phyloP scores from a whole-genome alignment of 768 basidiomycete species.

The Pulveroboletus ravenelii region DNA sequence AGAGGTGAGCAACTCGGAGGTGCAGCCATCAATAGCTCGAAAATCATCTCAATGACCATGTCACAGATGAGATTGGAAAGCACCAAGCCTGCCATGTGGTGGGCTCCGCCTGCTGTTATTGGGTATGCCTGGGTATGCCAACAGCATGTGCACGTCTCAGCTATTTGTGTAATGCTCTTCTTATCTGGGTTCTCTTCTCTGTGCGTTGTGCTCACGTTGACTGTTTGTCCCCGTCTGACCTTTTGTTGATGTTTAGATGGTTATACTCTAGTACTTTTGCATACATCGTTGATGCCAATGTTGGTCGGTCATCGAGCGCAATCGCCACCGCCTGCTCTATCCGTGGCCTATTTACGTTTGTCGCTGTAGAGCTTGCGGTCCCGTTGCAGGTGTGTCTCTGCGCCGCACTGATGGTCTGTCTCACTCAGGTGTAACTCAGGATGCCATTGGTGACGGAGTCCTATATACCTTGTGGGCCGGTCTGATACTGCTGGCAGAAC shows the following conservation, averaged over 20 bases:
- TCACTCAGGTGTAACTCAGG: slow-evolving; percentile 31
- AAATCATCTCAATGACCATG: not conserved
- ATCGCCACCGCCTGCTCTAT: slow-evolving; percentile 73
- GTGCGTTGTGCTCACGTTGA: no score
- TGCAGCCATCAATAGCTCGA: not conserved
- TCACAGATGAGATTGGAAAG: slow-evolving; percentile 70
- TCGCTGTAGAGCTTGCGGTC: slow-evolving; percentile 70
- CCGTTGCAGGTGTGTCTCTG: slow-evolving; percentile 50
- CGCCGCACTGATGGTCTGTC: not conserved
- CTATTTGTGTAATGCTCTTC: no score
- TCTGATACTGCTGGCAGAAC: slow-evolving; percentile 48
- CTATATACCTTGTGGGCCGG: slow-evolving; percentile 68
- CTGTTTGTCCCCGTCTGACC: no score
- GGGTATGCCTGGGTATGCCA: slow-evolving; percentile 74
- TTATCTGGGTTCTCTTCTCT: no score
- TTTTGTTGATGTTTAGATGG: slow-evolving; percentile 31
- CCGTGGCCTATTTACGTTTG: slow-evolving; percentile 63
- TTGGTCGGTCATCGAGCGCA: slow-evolving; percentile 73
- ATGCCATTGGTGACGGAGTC: slow-evolving; percentile 75
- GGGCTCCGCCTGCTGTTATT: slow-evolving; percentile 52
- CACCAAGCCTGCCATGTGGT: slow-evolving; percentile 50
- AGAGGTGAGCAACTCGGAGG: slow-evolving; percentile 6
- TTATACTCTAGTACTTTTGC: slow-evolving; percentile 72
- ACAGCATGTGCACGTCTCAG: no score
- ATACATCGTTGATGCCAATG: slow-evolving; percentile 85